Conservation (phyloP, 2,329 filamentous ascomycete genomes). For the Capronia americana region DNA sequence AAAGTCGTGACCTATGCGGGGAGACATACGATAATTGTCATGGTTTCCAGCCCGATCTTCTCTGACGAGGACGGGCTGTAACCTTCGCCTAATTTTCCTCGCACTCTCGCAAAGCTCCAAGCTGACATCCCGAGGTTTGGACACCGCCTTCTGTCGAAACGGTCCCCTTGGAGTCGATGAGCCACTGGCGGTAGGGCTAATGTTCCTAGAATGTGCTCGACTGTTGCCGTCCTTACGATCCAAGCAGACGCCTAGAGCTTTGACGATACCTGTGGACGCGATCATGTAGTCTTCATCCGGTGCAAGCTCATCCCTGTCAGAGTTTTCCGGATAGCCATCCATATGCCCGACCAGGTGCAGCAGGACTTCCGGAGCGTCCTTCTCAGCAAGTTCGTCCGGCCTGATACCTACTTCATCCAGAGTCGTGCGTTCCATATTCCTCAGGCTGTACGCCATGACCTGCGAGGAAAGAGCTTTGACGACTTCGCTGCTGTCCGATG, state of each 20-base stretch:
- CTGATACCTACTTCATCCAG: constrained; percentile 64
- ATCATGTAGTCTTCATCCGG: constrained; percentile 96
- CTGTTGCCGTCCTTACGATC: constrained; percentile 72
- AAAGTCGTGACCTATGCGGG: constrained; percentile 12
- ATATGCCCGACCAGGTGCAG: constrained; percentile 82
- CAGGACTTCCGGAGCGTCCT: constrained; percentile 80
- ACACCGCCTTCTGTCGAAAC: constrained; percentile 52
- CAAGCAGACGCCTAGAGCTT: constrained; percentile 88
- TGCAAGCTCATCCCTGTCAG: constrained; percentile 70
- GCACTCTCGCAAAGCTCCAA: constrained; percentile 87
- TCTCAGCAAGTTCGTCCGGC: constrained; percentile 55
- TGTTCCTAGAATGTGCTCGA: constrained; percentile 45
- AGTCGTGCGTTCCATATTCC: constrained; percentile 83
- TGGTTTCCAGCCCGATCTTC: constrained; percentile 75
- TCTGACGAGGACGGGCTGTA: constrained; percentile 82
- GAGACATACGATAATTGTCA: constrained; percentile 73
- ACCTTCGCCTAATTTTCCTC: constrained; percentile 80
- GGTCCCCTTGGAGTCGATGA: constrained; percentile 62
- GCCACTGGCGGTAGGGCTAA: constrained; percentile 56
- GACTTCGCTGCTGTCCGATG: constrained; percentile 80
- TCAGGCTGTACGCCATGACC: constrained; percentile 90
- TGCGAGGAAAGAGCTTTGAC: constrained; percentile 92
- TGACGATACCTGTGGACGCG: constrained; percentile 91
- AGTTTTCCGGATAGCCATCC: constrained; percentile 56
- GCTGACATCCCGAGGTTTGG: constrained; percentile 88